phyloP scores from a whole-genome alignment of 2,329 filamentous ascomycete genomes.

The Plenodomus biglobosus region DNA sequence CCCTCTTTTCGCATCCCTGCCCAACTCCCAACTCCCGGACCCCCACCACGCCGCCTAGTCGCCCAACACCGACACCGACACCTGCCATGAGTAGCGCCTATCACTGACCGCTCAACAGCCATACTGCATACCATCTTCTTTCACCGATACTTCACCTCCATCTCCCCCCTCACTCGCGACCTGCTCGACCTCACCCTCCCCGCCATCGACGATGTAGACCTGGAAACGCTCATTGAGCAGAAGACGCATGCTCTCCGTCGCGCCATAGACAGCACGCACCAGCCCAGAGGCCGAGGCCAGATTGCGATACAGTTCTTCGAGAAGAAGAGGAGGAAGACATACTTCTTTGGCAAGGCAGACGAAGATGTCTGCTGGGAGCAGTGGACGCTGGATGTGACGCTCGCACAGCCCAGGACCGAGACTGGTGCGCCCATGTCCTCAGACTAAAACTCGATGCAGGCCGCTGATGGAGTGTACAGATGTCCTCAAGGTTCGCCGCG shows the following conservation, averaged over 20 bases:
- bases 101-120: constrained; percentile 54
- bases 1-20: constrained; percentile 7
- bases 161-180: constrained; percentile 80
- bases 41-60: constrained; percentile 8
- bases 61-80: neutral
- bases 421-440: constrained; percentile 61
- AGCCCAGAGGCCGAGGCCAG: constrained; percentile 67
- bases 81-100: too few relatives aligned
- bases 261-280: constrained; percentile 64
- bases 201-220: constrained; percentile 83
- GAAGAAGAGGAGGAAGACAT: constrained; percentile 80
- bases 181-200: constrained; percentile 89
- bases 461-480: constrained; percentile 55
- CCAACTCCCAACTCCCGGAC: constrained; percentile 9
- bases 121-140: constrained; percentile 98
- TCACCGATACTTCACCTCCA: constrained; percentile 91
- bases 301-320: constrained; percentile 93
- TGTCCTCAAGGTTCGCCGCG: constrained; percentile 80
- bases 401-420: constrained; percentile 85
- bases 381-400: constrained; percentile 92
- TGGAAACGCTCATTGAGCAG: constrained; percentile 91
- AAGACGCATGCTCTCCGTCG: constrained; percentile 77
- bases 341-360: constrained; percentile 71
- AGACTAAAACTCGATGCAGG: neutral
- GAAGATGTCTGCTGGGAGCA: constrained; percentile 97